Evolutionary conservation across 176 grass and related monocot species (phyloP).

Genomic region (Rhynchospora tenuis): DNA sequence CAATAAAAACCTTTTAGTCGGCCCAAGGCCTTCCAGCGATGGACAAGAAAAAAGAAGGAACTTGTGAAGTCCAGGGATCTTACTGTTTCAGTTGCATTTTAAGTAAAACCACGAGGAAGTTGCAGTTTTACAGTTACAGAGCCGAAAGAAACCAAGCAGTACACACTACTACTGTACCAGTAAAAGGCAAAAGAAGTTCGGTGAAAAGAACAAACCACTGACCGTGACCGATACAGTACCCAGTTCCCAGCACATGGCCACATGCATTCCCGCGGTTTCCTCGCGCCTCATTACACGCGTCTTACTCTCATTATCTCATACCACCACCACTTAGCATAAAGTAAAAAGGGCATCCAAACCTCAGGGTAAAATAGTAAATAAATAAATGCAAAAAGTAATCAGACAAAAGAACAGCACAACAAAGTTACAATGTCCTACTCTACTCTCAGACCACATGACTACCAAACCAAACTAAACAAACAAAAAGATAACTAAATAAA

Average conservation of each 20-base stretch:
- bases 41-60: not conserved
- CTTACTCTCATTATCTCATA: not conserved
- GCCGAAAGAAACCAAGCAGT: not conserved
- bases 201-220: not conserved
- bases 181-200: not conserved
- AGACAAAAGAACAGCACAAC: not conserved
- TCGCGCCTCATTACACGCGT: not conserved
- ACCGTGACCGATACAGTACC: not conserved
- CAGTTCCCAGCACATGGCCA: not conserved
- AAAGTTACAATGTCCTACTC: not conserved
- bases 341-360: not conserved
- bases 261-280: not conserved
- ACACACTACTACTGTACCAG: not conserved
- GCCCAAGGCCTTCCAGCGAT: not conserved
- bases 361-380: not conserved
- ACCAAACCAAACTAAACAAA: not conserved
- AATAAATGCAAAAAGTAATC: conserved; percentile 2
- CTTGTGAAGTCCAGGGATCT: not conserved
- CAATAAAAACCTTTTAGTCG: not conserved
- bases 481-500: not conserved
- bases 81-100: not conserved
- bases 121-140: not conserved
- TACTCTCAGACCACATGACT: not conserved
- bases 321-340: not conserved
- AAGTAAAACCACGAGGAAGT: not conserved